Percentiles rank a stretch among this genome's conserved stretches.
These are phyloP conservation scores for Nicotiana sylvestris DNA, from an alignment of 257 asterid genomes.

Conservation along the genomic window DNA sequence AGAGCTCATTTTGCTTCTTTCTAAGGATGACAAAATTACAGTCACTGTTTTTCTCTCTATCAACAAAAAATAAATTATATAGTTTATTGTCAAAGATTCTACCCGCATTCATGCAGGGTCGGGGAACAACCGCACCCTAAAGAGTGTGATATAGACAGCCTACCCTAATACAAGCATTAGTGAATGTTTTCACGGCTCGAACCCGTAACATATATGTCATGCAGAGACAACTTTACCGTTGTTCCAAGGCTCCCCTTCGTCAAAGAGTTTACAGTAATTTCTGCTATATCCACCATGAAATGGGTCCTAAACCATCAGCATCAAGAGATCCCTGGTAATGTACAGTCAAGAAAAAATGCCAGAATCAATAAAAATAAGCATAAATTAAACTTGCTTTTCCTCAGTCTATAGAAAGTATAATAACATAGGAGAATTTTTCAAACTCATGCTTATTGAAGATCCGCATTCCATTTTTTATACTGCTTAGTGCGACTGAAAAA, in stretches of 20 bases:
- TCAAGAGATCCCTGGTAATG: constrained; percentile 66
- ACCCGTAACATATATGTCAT: too few relatives aligned
- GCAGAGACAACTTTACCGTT: too few relatives aligned
- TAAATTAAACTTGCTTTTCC: not conserved
- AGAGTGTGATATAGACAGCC: too few relatives aligned
- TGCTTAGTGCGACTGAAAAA: not conserved
- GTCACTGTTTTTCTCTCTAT: not conserved
- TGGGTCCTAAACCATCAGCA: constrained; percentile 76
- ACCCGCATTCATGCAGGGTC: too few relatives aligned
- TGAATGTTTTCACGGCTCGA: too few relatives aligned
- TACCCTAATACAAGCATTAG: not conserved
- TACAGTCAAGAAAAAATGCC: not conserved
- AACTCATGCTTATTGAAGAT: not conserved
- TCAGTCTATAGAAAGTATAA: not conserved
- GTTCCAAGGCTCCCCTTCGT: not conserved
- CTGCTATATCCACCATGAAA: constrained; percentile 68
- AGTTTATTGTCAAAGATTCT: too few relatives aligned
- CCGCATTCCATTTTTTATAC: not conserved
- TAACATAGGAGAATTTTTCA: not conserved
- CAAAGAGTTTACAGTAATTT: not conserved
- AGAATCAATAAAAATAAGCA: not conserved
- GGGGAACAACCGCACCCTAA: too few relatives aligned
- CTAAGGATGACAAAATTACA: not conserved
- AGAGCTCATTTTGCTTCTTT: not conserved
- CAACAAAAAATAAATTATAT: too few relatives aligned